Evolutionary conservation across 768 basidiomycete genomes (phyloP), one percentile per base, ranked within the genome.

Genomic region (Leccinum longicurvipes): DNA sequence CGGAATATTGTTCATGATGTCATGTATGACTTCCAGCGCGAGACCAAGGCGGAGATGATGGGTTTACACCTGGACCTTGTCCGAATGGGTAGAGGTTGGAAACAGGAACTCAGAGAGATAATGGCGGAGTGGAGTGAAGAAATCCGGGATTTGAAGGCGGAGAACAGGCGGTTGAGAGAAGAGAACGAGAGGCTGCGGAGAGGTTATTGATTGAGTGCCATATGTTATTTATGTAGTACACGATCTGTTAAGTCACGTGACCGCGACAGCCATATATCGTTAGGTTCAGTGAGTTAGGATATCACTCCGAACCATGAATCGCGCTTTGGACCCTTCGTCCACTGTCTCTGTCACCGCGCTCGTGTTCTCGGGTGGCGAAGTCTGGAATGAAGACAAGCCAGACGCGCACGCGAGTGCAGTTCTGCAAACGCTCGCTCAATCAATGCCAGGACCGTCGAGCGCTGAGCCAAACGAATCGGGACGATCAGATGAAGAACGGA

Each of bases 51-150:
- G n/a, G 85, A 89, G 75, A 82, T 90, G 79, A 79, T 81, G 67
- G 87, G 86, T 2, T 72, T 91, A 54, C 89, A 91, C 69, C 63
- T 91, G 57, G 89, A 91, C 64, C 64, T 90, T 54, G 74, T 91
- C 32, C 76, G 81, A 54, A 84, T 89, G 84, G 86, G 87, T 2
- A 72, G 85, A 31, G 79, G 79, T 24, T 87, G 85, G 86, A 82
- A 82, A 69, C 76, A 69, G 49, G 87, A 89, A 67, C 72, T 90
- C 65, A 74, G 82, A 51, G 76, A 74, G 41, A 64, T 82, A 61
- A 82, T 87, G 79, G 80, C 82, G 31, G 84, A 84, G 63, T 81
- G 81, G 72, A 78, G 74, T 1, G 80, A 78, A 15, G 86, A 88
- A 62, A 67, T 89, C 60, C 67, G 57, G 47, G 73, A 72, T 57